These are phyloP conservation scores for Ogataea saltuana DNA, from an alignment of 805 yeast species.

Conservation along the genomic window DNA sequence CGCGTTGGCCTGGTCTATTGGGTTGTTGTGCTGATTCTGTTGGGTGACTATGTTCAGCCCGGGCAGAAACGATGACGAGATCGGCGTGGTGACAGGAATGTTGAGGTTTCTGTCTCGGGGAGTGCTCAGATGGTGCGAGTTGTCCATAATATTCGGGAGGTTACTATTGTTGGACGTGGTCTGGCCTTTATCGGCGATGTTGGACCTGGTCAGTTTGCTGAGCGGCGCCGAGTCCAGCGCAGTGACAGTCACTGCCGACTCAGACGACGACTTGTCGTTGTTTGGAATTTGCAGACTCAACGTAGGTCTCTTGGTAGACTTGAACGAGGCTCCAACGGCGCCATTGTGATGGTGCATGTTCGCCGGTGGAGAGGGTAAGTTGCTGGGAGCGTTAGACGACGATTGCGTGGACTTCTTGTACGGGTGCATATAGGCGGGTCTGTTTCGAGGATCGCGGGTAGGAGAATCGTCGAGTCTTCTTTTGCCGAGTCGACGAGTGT, in stretches of 20 bases:
- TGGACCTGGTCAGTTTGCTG: slow-evolving; percentile 4
- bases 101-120: slow-evolving; percentile 16
- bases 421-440: slow-evolving; percentile 5
- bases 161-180: too few species aligned
- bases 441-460: slow-evolving; percentile 5
- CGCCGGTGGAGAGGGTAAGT: slow-evolving; percentile 5
- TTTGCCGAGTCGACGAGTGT: slow-evolving; percentile 3
- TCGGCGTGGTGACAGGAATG: slow-evolving; percentile 22
- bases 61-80: slow-evolving; percentile 19
- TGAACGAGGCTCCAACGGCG: slow-evolving; percentile 2
- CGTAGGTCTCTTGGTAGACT: slow-evolving; percentile 49
- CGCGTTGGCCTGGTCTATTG: slow-evolving; percentile 18
- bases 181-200: background rate
- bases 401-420: slow-evolving; percentile 5
- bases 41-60: slow-evolving; percentile 26
- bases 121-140: slow-evolving; percentile 1
- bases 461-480: slow-evolving; percentile 5
- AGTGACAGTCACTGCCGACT: slow-evolving; percentile 47
- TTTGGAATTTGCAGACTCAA: slow-evolving; percentile 65
- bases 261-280: slow-evolving; percentile 30
- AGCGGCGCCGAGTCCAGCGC: slow-evolving; percentile 37
- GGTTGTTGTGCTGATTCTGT: slow-evolving; percentile 15
- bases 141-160: too few species aligned
- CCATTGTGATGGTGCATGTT: background rate
- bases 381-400: slow-evolving; percentile 2